These are phyloP conservation scores for Cydonia oblonga DNA, from an alignment of 331 rosid genomes.

Conservation along the genomic window DNA sequence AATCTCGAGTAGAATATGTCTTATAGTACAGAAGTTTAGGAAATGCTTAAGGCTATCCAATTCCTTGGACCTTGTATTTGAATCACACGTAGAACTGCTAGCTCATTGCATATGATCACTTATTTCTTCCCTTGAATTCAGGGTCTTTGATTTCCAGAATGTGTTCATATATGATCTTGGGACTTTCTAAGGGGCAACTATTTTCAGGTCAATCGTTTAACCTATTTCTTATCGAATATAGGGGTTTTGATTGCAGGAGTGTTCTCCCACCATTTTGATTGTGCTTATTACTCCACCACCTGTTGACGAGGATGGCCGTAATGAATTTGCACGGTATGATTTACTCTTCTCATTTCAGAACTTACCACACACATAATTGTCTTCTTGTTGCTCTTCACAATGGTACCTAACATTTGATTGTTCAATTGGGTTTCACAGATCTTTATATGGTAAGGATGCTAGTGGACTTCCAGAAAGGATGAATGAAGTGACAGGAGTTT, in stretches of 20 bases:
- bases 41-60: not conserved
- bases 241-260: conserved; percentile 46
- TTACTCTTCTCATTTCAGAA: not conserved
- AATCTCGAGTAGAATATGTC: not conserved
- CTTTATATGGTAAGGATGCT: conserved; percentile 58
- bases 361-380: not conserved
- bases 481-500: conserved; percentile 62
- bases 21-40: not conserved
- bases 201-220: not conserved
- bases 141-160: not conserved
- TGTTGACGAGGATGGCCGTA: conserved; percentile 67
- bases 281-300: conserved; percentile 89
- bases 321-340: conserved; percentile 47
- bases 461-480: conserved; percentile 56
- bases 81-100: not conserved
- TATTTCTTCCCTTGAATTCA: not conserved
- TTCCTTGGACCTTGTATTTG: not conserved
- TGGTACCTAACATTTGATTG: not conserved
- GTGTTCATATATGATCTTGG: not conserved
- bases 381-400: not conserved
- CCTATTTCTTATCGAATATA: conserved; percentile 1
- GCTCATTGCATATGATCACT: not conserved
- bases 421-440: conserved; percentile 21
- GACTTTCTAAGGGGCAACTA: not conserved
- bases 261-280: conserved; percentile 46